Base-by-base conservation (phyloP, 192 early-diverging fungal species). In the Coemansia sp. region DNA sequence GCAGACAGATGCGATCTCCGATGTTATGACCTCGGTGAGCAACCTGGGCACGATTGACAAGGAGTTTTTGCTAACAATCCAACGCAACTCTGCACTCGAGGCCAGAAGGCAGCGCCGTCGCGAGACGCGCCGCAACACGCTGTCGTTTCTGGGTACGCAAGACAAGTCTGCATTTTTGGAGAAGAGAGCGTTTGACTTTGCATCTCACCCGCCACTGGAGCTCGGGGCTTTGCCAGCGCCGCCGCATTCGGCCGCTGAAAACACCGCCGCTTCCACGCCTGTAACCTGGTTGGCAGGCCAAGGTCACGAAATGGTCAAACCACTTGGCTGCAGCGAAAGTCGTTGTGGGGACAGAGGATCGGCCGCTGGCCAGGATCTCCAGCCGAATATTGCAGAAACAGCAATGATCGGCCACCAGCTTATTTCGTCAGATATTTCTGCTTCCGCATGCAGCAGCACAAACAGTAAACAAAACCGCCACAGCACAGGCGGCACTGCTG, bases 1-100 rank as follows among this genome's bases (percentile, higher is more conserved):
- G 17, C 53, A 58, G 17, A 56, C 50, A 17, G 67, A 62, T 4
- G 48, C 48, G 7, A 60, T 8, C 9, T 59, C 57, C 25, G 54
- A 56, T 37, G 25, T 2, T 22, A 56, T 56, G 54, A 32, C 54
- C 22, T 40, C 61, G 16, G 68, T 69, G 5, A 41, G 68, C 43
- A 56, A 69, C 60, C 56, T 81, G 53, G 73, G 69, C 19, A 71
- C 66, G 9, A 75, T 81, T n/a, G 78, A 81, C 67, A 71, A 61
- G 19, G 78, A 81, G 42, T 81, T 81, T 64, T 16, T 81, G 67
- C 70, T 81, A 5, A 81, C 78, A 17, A 81, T 81, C 43, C 78
- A 81, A 64, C 69, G 73, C 46, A 81, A 81, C 43, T 75, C 78
- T 4, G 78, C 78, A 0, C 73, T 81, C 13, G 78, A 81, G 45